These are phyloP conservation scores for Raffaelea arxii DNA, from an alignment of 2,329 filamentous ascomycete genomes.

Conservation along the genomic window DNA sequence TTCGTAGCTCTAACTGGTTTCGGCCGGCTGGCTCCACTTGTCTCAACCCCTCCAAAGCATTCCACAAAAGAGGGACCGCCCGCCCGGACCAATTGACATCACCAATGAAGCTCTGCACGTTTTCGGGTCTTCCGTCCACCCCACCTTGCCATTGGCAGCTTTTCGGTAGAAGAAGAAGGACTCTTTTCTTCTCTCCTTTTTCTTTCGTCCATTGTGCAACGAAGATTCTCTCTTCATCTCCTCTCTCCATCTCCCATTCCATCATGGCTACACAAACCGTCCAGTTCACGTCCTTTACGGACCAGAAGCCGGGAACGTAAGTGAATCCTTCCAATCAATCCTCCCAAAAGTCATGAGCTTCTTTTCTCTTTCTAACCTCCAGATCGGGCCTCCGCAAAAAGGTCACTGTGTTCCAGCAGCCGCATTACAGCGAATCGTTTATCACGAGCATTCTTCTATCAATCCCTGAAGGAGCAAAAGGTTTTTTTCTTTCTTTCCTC, in stretches of 20 bases:
- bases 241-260: not conserved
- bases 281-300: constrained; percentile 73
- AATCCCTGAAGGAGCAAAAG: constrained; percentile 87
- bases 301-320: constrained; percentile 99
- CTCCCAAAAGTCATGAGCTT: no score
- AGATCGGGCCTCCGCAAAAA: constrained; percentile 98
- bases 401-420: constrained; percentile 93
- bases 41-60: no score
- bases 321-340: no score
- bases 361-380: constrained; percentile 2
- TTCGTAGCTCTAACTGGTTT: no score
- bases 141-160: not conserved
- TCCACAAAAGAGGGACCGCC: no score
- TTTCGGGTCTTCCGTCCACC: not conserved
- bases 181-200: not conserved
- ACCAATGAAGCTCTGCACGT: not conserved
- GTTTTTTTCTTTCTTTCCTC: constrained; percentile 22
- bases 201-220: not conserved
- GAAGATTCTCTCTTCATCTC: not conserved
- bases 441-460: constrained; percentile 89
- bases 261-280: constrained; percentile 67
- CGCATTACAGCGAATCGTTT: constrained; percentile 94
- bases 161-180: not conserved
- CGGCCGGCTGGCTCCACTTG: no score
- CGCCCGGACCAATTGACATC: no score